Evolutionary conservation across 768 basidiomycete species (phyloP), one percentile per base, ranked within the genome.

Genomic region (Kwoniella shandongensis): DNA sequence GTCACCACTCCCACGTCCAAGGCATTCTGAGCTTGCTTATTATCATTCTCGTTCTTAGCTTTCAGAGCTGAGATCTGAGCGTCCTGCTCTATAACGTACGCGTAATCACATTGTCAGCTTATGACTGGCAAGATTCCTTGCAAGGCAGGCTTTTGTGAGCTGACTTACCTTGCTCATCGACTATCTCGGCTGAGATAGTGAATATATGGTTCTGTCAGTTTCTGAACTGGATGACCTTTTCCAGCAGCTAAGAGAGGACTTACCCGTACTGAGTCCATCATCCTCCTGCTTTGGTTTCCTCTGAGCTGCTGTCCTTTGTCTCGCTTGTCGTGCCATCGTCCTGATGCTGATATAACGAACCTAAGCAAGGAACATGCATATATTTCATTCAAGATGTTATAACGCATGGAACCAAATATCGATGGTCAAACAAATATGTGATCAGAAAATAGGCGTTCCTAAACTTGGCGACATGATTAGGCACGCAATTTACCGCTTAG

Each of bases 1-100:
- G 46, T 59, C 29, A 63, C 22, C 7, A 71, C 60, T 23, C 59
- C 66, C n/a, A 66, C 38, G 41, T 71, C 66, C 12, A 68, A 51
- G 10, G 58, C 45, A 27, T 29, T 44, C 22, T 64, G 61, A 2
- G 61, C 53, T 38, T 54, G 57, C n/a, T 52, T 51, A 35, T 66
- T 68, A 36, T 59, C 49, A n/a, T 13, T 32, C 0, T 32, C 45
- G 26, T 66, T 72, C 58, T 61, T 56, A 22, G 29, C 25, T 30
- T 57, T 36, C 18, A 72, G 38, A 3, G 48, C 18, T 18, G 36
- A 30, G 23, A 72, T 69, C 57, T 72, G 64, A 1, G 47, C 46
- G 12, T 68, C 70, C 51, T 72, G 70, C 26, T 63, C 66, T 71
- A 47, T 17, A 18, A 22, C 8, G 25, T 4, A 13, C 26, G 13